These are phyloP conservation scores for Daedaleopsis sinensis DNA, from an alignment of 768 basidiomycete genomes.

Conservation along the genomic window DNA sequence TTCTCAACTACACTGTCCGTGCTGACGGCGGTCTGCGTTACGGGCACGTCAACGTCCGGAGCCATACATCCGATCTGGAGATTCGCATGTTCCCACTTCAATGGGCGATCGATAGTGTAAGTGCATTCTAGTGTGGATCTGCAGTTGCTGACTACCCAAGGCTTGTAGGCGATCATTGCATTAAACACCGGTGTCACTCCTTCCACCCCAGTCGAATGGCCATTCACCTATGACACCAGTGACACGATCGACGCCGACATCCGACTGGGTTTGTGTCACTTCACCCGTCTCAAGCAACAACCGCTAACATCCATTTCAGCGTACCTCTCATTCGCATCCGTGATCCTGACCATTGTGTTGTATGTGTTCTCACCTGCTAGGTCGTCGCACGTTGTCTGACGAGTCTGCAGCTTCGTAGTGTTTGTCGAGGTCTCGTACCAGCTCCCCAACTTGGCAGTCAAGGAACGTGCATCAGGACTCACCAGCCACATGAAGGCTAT, in stretches of 20 bases:
- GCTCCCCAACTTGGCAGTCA: slow-evolving; percentile 66
- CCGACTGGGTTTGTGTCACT: slow-evolving; percentile 50
- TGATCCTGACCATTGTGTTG: slow-evolving; percentile 67
- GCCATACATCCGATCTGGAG: slow-evolving; percentile 71
- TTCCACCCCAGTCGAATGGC: slow-evolving; percentile 69
- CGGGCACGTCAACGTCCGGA: slow-evolving; percentile 54
- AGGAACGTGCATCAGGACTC: slow-evolving; percentile 63
- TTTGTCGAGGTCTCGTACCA: slow-evolving; percentile 79
- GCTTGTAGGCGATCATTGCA: slow-evolving; percentile 71
- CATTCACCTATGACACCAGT: slow-evolving; percentile 68
- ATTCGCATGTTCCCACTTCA: slow-evolving; percentile 69
- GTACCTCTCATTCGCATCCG: slow-evolving; percentile 61
- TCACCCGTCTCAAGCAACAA: neutral
- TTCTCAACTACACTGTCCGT: slow-evolving; percentile 67
- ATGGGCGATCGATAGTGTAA: slow-evolving; percentile 72
- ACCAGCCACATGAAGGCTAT: slow-evolving; percentile 80
- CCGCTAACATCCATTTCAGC: slow-evolving; percentile 43
- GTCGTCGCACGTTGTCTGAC: neutral
- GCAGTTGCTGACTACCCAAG: no score
- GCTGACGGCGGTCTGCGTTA: slow-evolving; percentile 66
- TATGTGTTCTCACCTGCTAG: slow-evolving; percentile 33
- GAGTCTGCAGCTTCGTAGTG: slow-evolving; percentile 54
- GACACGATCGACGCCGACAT: slow-evolving; percentile 54
- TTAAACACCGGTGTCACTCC: slow-evolving; percentile 58
- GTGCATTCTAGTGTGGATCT: no score